Percentiles rank a stretch among this genome's conserved stretches.
These are phyloP conservation scores for Hypoxylon sp. DNA, from an alignment of 2,329 filamentous ascomycete species.

Conservation along the genomic window DNA sequence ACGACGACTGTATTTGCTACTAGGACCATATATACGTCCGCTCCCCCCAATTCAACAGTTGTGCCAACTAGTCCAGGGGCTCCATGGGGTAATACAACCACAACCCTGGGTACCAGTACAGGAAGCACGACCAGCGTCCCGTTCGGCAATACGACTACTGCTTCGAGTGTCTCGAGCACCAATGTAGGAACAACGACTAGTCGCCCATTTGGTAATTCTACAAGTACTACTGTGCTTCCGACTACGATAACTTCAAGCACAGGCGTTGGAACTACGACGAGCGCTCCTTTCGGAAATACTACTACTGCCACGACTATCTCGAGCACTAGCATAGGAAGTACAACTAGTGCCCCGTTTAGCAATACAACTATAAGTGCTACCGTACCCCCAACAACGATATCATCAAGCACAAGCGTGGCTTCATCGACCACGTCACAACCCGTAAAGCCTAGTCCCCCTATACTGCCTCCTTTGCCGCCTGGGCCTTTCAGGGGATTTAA, in stretches of 20 bases:
- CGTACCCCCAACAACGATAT: slow-evolving; percentile 18
- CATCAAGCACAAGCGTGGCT: slow-evolving; percentile 29
- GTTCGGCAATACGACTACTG: slow-evolving; percentile 16
- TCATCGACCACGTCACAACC: slow-evolving; percentile 38
- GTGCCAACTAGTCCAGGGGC: slow-evolving; percentile 16
- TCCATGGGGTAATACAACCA: slow-evolving; percentile 32
- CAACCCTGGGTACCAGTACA: slow-evolving; percentile 14
- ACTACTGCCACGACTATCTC: slow-evolving; percentile 7
- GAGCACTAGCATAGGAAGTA: slow-evolving; percentile 10
- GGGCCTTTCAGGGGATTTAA: slow-evolving; percentile 49
- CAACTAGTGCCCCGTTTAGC: slow-evolving; percentile 16
- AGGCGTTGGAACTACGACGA: slow-evolving; percentile 11
- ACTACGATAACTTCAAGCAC: slow-evolving; percentile 14
- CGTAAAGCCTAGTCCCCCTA: slow-evolving; percentile 42
- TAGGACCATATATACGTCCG: slow-evolving; percentile 48
- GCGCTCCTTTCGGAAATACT: slow-evolving; percentile 17
- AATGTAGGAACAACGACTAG: slow-evolving; percentile 21
- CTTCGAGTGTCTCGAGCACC: slow-evolving; percentile 15
- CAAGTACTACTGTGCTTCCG: slow-evolving; percentile 3
- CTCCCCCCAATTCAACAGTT: slow-evolving; percentile 35
- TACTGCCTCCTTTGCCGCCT: slow-evolving; percentile 37
- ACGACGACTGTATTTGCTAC: slow-evolving; percentile 51
- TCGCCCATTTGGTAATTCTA: slow-evolving; percentile 17
- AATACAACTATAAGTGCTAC: slow-evolving; percentile 35
- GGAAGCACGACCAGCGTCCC: slow-evolving; percentile 24